Evolutionary conservation across 768 basidiomycete genomes (phyloP), one percentile per base, ranked within the genome.

Genomic region (Lactifluus rugatus): DNA sequence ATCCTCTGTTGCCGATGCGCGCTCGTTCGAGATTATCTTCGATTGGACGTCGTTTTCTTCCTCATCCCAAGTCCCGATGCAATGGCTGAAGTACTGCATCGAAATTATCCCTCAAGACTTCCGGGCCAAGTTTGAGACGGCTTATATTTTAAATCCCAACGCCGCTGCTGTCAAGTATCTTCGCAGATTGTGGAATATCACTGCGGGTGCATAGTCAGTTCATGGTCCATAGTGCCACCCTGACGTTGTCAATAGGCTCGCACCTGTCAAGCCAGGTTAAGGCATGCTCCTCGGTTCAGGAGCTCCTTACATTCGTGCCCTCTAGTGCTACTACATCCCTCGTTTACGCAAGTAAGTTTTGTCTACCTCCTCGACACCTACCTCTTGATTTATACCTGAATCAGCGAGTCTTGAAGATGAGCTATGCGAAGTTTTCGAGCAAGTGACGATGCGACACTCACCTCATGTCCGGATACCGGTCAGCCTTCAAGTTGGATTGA

Each of bases 41-140:
- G 91, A 94, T 64, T 91, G 85, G 70, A 92, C 90, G 36, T 79
- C 78, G 9, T 92, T 93, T 68, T 77, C 82, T 3, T 76, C 84
- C 2, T 77, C 78, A 10, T 88, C 89, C 0, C 88, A 92, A 70
- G 74, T 92, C 8, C 91, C 92, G 0, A 72, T 88, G 9, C 85
- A 87, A 61, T 90, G 87, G 86, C 67, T 92, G 47, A 89, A 86
- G 69, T 85, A 82, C 54, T 84, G 86, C 58, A 78, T 83, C 13
- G 87, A 91, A 67, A 73, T 89, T 19, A 80, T 87, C 54, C 89
- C 91, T 6, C 68, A 70, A 25, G 88, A 92, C 58, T 78, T 90
- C 54, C 78, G 84, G 42, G 67, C 70, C 31, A 80, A 81, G n/a
- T 83, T 89, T 66, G 62, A 69, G 34, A 79, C 70, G 3, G 77